Evolutionary conservation across 306 rosid genomes (phyloP).

Genomic region (Mimosa bimucronata): DNA sequence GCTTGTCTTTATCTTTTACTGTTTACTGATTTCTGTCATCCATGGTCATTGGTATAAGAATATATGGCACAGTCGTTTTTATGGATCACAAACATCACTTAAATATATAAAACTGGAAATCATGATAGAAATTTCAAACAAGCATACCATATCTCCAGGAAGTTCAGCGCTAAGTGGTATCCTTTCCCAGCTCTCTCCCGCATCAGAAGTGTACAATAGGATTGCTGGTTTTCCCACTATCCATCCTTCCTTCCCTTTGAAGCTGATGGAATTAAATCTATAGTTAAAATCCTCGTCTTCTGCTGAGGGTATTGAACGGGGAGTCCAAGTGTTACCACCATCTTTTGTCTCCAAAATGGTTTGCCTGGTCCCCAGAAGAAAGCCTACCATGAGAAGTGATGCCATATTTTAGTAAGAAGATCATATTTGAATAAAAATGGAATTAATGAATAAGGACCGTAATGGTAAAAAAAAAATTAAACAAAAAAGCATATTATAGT

Average conservation of each 20-base stretch:
- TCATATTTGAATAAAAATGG: background rate
- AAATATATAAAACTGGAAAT: background rate
- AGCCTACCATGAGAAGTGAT: conserved; percentile 55
- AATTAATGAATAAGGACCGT: conserved; percentile 4
- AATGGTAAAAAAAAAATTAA: background rate
- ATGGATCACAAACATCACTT: background rate
- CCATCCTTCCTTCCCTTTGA: conserved; percentile 95
- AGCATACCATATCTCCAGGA: conserved; percentile 89
- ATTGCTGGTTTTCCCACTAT: conserved; percentile 94
- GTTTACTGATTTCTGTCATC: background rate
- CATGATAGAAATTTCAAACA: background rate
- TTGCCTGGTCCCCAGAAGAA: conserved; percentile 88
- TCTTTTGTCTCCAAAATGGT: conserved; percentile 92
- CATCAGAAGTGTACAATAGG: conserved; percentile 80
- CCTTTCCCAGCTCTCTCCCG: conserved; percentile 91
- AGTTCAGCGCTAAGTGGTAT: conserved; percentile 88
- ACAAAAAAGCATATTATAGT: background rate
- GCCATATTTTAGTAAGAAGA: background rate
- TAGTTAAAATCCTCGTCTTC: conserved; percentile 97
- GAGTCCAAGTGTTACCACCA: conserved; percentile 86
- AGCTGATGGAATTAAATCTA: conserved; percentile 89
- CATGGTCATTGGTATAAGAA: background rate
- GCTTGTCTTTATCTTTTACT: background rate
- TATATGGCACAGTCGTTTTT: background rate
- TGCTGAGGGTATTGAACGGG: conserved; percentile 90